These are phyloP conservation scores for Dissophora ornata DNA, from an alignment of 192 early-diverging fungal genomes.

Conservation along the genomic window DNA sequence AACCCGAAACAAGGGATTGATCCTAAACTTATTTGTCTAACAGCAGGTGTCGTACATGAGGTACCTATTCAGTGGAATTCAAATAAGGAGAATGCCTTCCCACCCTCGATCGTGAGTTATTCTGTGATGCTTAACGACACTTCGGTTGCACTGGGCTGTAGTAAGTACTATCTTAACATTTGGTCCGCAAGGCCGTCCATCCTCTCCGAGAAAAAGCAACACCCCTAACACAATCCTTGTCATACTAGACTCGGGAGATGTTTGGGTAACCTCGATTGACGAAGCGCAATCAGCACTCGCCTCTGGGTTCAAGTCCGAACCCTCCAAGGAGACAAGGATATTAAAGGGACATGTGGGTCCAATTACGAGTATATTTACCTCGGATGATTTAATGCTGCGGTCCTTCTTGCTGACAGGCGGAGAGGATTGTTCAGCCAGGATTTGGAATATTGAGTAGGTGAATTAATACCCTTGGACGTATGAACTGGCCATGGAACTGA, in stretches of 20 bases:
- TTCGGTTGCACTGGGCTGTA: constrained; percentile 73
- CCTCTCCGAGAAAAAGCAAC: no score
- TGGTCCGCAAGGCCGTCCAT: no score
- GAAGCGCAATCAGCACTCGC: constrained; percentile 18
- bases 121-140: constrained; percentile 64
- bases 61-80: constrained; percentile 16
- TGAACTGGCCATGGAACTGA: not conserved
- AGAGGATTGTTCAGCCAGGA: constrained; percentile 71
- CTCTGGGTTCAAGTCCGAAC: not conserved
- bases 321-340: constrained; percentile 16
- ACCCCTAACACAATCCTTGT: no score
- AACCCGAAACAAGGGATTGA: no score
- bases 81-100: not conserved
- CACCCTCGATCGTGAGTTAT: constrained; percentile 44
- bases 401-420: constrained; percentile 74
- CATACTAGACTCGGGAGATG: constrained; percentile 68
- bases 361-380: constrained; percentile 70
- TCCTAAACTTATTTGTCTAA: not conserved
- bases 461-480: not conserved
- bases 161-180: constrained; percentile 52
- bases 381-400: constrained; percentile 56
- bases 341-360: constrained; percentile 66
- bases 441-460: constrained; percentile 81
- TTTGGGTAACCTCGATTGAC: constrained; percentile 58
- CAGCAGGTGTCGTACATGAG: not conserved